Evolutionary conservation across 176 grass and related monocot genomes (phyloP).

Genomic region (Paspalum vaginatum): DNA sequence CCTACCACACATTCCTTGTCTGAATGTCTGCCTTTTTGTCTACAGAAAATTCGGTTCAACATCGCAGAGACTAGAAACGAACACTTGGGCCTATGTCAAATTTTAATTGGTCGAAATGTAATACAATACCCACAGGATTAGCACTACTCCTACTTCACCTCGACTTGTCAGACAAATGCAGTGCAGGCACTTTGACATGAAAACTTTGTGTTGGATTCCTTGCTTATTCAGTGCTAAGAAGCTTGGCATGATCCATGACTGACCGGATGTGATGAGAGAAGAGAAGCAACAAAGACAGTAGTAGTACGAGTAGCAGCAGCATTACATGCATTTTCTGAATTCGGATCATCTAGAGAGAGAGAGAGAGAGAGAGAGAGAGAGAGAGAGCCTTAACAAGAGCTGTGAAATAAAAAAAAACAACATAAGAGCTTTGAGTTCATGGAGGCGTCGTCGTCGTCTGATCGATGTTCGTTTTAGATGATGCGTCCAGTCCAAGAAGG

Average conservation of each 20-base stretch:
- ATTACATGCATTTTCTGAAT: constrained; percentile 30
- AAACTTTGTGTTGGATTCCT: background rate
- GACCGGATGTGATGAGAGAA: background rate
- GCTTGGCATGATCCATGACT: constrained; percentile 15
- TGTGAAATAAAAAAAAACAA: too few relatives aligned
- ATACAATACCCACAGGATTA: too few relatives aligned
- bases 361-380: background rate
- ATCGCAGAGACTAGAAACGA: background rate
- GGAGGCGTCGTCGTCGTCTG: background rate
- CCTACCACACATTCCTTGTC: too few relatives aligned
- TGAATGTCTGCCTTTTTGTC: too few relatives aligned
- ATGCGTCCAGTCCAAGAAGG: constrained; percentile 1
- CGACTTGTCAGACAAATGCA: too few relatives aligned
- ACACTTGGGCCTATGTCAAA: background rate
- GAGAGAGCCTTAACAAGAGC: background rate
- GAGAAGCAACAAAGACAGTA: background rate
- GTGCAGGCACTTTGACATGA: background rate
- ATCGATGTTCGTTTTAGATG: constrained; percentile 1
- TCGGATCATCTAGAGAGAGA: background rate
- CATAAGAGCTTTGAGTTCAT: too few relatives aligned
- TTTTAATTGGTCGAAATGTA: too few relatives aligned
- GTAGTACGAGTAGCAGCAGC: background rate
- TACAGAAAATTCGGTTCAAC: too few relatives aligned
- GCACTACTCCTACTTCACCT: too few relatives aligned
- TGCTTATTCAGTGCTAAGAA: constrained; percentile 33